Base-by-base conservation (phyloP, 495 filamentous ascomycete species). In the Podospora didyma region DNA sequence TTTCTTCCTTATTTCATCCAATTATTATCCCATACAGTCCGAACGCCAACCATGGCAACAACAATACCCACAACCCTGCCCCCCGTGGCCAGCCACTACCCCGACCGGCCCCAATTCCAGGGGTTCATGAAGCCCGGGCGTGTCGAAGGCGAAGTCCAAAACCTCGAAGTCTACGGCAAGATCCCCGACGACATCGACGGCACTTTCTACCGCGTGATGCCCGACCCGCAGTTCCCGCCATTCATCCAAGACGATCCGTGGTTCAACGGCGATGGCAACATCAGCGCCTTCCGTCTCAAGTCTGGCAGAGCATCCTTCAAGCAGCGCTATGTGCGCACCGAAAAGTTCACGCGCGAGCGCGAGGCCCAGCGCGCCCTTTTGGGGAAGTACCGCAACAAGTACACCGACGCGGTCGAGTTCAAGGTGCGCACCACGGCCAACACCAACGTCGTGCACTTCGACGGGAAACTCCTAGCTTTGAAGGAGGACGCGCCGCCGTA, bases 401-500 rank as follows among this genome's bases (percentile, higher is more conserved):
- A 70, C 62, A 80, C 79, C 17, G 77, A 82, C 62, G 67, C 67
- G 42, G 71, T 72, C 58, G 71, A 69, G 37, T 72, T 77, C 11
- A 66, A 70, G 46, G 68, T 73, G 28, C 66, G 69, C 34, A 74
- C 65, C 16, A 76, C 77, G 2, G 73, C 77, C 7, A 81, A 82
- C 51, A 82, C 79, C 17, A 80, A 82, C 53, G 61, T 82, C 7
- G 65, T 79, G 10, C 73, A 70, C 61, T 82, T 69, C 61, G 67
- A 71, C 17, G 74, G 74, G 5, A 69, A 73, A 58, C 68, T 82
- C 7, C 64, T 82, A 3, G 79, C 78, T 2, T 65, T 70, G 42
- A 81, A 80, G 53, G 79, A 82, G 53, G 75, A 77, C 62, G 66
- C 71, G 2, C 75, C 70, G 6, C 76, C 78, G 3, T 82, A 75